phyloP scores from a whole-genome alignment of 257 asterid genomes.

The Solanum acaule region DNA sequence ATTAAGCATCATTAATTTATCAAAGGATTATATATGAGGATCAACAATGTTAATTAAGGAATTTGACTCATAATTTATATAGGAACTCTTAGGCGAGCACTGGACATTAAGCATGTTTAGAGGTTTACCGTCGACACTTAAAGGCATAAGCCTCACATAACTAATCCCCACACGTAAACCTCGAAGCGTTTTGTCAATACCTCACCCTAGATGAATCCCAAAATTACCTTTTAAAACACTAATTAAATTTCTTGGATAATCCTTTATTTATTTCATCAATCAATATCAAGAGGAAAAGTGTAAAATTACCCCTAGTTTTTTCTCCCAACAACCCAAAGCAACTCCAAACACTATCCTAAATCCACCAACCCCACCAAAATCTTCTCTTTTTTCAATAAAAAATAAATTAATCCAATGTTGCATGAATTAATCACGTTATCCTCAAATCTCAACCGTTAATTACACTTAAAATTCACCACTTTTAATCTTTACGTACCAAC shows the following conservation, averaged over 20 bases:
- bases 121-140: not conserved
- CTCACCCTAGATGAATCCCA: not conserved
- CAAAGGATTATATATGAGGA: too few relatives aligned
- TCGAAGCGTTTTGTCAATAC: not conserved
- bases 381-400: not conserved
- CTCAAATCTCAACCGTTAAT: constrained; percentile 19
- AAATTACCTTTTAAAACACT: too few relatives aligned
- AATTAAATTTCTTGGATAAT: not conserved
- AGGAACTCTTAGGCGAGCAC: too few relatives aligned
- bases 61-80: too few relatives aligned
- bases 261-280: not conserved
- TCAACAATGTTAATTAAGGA: too few relatives aligned
- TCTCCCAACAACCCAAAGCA: not conserved
- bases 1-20: too few relatives aligned
- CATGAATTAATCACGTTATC: constrained; percentile 17
- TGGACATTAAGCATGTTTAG: not conserved
- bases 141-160: not conserved
- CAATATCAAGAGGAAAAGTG: not conserved
- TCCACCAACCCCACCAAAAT: not conserved
- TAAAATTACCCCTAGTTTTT: not conserved
- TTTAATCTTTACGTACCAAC: constrained; percentile 50
- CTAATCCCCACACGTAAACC: not conserved
- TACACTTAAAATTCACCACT: constrained; percentile 8
- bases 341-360: not conserved
- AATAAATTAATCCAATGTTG: not conserved